Evolutionary conservation across 2,329 filamentous ascomycete genomes (phyloP), one percentile per base, ranked within the genome.

Genomic region (Elsinoe fawcettii): DNA sequence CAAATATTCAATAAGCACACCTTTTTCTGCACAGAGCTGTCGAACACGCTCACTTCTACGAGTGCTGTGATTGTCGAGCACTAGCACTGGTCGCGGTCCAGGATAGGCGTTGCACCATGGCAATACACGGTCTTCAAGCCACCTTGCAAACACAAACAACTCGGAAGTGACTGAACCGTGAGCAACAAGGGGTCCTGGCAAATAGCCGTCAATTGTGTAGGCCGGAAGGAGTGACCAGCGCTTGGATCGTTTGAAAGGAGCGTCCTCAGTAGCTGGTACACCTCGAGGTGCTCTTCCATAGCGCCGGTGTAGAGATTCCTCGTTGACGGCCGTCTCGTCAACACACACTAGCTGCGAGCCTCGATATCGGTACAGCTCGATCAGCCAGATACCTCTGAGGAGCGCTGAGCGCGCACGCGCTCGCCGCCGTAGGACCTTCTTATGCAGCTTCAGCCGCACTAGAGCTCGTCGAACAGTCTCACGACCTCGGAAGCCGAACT

Each of bases 271-370:
- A 11, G 20, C 27, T 12, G 41, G 9, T 25, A 27, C 22, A 7
- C 55, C 23, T 7, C 20, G 12, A 2, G 22, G 41, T 12, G 54
- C 51, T 36, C 55, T 51, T 20, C 58, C 55, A 16, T 46, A 60
- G 14, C 51, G 58, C 20, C 58, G 18, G 27, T 58, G 20, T 25
- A 36, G 30, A 8, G 55, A 51, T 14, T 46, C 12, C 23, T 51
- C 44, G 25, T 58, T 55, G 14, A 55, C 56, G 5, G 55, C 58
- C n/a, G 55, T 39, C 41, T 60, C 55, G 22, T 60, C 58, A 12
- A 60, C 36, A 25, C 53, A 60, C 9, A 60, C 47, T 5, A 58
- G 4, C 47, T 60, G 58, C 11, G 27, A 22, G 5, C 22, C 18
- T 9, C 12, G 7, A 8, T 22, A 23, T 7, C 16, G 16, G 22